Percentiles rank a stretch among this genome's conserved stretches.
Evolutionary conservation across 768 basidiomycete species (phyloP).

Genomic region (Kwoniella botswanensis): DNA sequence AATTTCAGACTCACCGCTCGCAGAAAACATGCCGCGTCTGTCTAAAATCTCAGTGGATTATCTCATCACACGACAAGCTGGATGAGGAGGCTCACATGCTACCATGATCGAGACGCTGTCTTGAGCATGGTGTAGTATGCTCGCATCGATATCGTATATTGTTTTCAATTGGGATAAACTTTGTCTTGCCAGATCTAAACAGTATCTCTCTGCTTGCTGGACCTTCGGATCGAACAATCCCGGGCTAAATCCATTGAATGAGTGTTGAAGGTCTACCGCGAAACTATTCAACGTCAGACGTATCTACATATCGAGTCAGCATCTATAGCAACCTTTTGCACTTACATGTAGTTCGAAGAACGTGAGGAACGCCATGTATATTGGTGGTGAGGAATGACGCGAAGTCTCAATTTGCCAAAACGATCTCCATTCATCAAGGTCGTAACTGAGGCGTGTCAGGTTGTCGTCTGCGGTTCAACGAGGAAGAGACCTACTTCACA

Average conservation of each 20-base stretch:
- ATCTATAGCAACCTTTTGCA: neutral
- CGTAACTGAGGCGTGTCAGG: conserved; percentile 7
- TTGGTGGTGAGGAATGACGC: conserved; percentile 3
- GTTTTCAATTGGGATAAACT: conserved; percentile 17
- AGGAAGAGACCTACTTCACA: too few species aligned
- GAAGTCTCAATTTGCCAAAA: conserved; percentile 26
- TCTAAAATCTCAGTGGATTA: neutral
- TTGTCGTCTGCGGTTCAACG: too few species aligned
- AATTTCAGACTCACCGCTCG: conserved; percentile 17
- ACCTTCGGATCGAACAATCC: too few species aligned
- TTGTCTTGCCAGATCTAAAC: conserved; percentile 21
- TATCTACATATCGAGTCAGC: conserved; percentile 3
- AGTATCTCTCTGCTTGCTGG: conserved; percentile 19
- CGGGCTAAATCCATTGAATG: neutral
- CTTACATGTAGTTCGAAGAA: conserved; percentile 32
- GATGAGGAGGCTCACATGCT: conserved; percentile 20
- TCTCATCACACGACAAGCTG: neutral
- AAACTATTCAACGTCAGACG: conserved; percentile 30
- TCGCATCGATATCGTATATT: conserved; percentile 14
- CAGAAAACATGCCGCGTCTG: conserved; percentile 29
- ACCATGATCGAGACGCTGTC: conserved; percentile 34
- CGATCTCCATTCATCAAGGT: conserved; percentile 26
- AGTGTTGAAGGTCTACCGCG: conserved; percentile 18
- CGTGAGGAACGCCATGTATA: conserved; percentile 18
- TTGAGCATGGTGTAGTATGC: conserved; percentile 26